phyloP scores from a whole-genome alignment of 192 early-diverging fungal genomes.

The Dispira parvispora region DNA sequence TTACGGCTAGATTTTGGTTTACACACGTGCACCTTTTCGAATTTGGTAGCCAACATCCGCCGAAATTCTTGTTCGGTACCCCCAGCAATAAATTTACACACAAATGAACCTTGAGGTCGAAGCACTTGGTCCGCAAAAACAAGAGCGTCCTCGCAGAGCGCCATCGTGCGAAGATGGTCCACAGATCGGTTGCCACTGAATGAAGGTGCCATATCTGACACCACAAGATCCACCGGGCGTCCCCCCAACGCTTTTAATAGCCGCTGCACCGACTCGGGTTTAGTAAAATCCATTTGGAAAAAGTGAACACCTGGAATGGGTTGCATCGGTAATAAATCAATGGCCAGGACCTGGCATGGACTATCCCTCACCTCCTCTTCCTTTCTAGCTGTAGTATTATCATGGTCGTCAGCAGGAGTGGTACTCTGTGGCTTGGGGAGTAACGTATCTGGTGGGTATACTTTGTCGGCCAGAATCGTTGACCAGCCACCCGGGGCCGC shows the following conservation, averaged over 20 bases:
- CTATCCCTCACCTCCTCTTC: neutral
- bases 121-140: conserved; percentile 39
- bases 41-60: conserved; percentile 24
- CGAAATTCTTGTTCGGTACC: conserved; percentile 33
- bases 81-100: conserved; percentile 44
- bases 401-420: neutral
- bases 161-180: conserved; percentile 46
- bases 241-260: conserved; percentile 18
- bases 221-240: conserved; percentile 25
- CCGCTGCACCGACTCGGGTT: conserved; percentile 18
- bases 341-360: conserved; percentile 29
- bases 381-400: neutral
- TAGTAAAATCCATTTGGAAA: conserved; percentile 51
- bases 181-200: conserved; percentile 51
- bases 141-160: conserved; percentile 48
- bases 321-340: conserved; percentile 54
- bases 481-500: conserved; percentile 68
- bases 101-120: conserved; percentile 35
- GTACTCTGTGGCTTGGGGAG: neutral
- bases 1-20: conserved; percentile 51
- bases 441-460: conserved; percentile 7
- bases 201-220: conserved; percentile 69
- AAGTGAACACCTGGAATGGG: conserved; percentile 44
- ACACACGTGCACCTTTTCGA: conserved; percentile 37
- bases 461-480: conserved; percentile 38